Conservation (phyloP, 1,284 basidiomycete species). For the Takashimella koratensis region DNA sequence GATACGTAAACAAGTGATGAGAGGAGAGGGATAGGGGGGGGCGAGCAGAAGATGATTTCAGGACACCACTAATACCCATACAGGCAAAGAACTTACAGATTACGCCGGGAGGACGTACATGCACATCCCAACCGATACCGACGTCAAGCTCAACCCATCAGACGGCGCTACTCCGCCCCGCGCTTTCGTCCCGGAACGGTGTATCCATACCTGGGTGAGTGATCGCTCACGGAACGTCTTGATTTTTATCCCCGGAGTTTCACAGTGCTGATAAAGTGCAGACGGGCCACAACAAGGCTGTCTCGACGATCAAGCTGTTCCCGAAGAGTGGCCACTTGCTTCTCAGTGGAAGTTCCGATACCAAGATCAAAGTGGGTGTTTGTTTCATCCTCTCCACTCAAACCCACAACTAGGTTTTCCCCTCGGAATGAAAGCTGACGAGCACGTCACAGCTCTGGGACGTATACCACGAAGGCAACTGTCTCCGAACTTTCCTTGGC, state of each 20-base stretch:
- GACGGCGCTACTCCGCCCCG: conserved; percentile 81
- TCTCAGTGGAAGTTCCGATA: conserved; percentile 95
- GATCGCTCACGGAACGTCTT: neutral
- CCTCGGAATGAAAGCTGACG: too few species aligned
- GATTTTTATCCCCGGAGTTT: neutral
- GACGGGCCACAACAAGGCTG: conserved; percentile 95
- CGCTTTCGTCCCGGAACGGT: conserved; percentile 88
- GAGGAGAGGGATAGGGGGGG: too few species aligned
- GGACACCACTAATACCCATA: neutral
- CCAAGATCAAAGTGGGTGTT: conserved; percentile 88
- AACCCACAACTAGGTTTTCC: too few species aligned
- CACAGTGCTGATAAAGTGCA: neutral
- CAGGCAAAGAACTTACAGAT: conserved; percentile 85
- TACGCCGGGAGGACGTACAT: conserved; percentile 99
- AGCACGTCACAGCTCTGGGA: conserved; percentile 94
- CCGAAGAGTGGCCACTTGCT: conserved; percentile 89
- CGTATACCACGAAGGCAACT: conserved; percentile 93
- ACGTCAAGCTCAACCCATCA: conserved; percentile 60
- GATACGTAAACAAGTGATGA: too few species aligned
- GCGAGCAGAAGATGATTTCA: neutral
- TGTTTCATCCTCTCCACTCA: too few species aligned
- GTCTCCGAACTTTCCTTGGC: conserved; percentile 93
- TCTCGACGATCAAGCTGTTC: conserved; percentile 88
- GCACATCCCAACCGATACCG: conserved; percentile 70
- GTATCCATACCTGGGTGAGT: conserved; percentile 80